Conservation (phyloP, 2,329 filamentous ascomycete species). For the Onygenales sp. region DNA sequence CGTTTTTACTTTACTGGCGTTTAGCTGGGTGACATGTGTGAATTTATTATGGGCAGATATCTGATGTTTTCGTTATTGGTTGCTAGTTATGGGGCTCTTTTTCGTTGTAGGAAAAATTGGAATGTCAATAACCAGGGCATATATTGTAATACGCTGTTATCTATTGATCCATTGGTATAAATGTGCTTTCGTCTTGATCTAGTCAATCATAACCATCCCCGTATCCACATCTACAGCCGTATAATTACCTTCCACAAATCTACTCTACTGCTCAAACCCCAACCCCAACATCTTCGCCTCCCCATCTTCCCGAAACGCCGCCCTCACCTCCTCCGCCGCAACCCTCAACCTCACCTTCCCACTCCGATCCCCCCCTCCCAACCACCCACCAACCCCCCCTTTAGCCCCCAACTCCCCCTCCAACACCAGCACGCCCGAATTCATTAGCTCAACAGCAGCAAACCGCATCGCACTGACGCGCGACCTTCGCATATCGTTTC, state of each 20-base stretch:
- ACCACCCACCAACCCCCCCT: constrained; percentile 22
- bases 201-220: not conserved
- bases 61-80: not conserved
- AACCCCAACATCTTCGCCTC: constrained; percentile 76
- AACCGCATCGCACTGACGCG: constrained; percentile 53
- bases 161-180: too few species aligned
- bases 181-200: too few species aligned
- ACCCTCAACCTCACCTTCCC: constrained; percentile 80
- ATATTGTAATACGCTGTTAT: too few species aligned
- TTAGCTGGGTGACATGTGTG: not conserved
- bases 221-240: not conserved
- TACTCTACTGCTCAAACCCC: constrained; percentile 21
- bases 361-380: constrained; percentile 66
- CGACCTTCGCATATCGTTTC: constrained; percentile 12
- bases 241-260: not conserved
- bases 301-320: constrained; percentile 78
- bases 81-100: not conserved
- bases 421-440: constrained; percentile 77
- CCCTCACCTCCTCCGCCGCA: constrained; percentile 80
- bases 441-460: constrained; percentile 73
- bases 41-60: not conserved
- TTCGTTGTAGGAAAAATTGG: too few species aligned
- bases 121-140: too few species aligned
- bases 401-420: constrained; percentile 41
- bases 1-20: constrained; percentile 6